Conservation (phyloP, 2,329 filamentous ascomycete genomes). For the Arthroderma sp. region DNA sequence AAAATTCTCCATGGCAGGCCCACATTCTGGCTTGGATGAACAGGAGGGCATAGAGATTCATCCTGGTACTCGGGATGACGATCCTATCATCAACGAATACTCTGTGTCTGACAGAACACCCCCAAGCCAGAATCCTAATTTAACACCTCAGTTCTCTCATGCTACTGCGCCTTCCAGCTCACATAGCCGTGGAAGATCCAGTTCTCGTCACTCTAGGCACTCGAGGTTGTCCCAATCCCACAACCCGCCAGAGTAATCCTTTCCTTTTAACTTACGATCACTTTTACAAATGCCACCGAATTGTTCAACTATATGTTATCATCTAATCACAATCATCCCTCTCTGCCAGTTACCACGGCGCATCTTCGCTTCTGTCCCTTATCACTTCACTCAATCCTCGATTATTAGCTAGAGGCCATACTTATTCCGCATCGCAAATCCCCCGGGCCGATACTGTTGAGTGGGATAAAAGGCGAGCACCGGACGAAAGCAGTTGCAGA, state of each 20-base stretch:
- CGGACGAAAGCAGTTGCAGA: too few species aligned
- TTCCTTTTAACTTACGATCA: too few species aligned
- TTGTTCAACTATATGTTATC: too few species aligned
- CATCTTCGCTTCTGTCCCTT: too few species aligned
- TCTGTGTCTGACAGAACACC: constrained; percentile 23
- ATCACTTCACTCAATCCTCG: too few species aligned
- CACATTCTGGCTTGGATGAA: constrained; percentile 26
- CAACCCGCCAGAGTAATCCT: background rate
- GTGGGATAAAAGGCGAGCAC: too few species aligned
- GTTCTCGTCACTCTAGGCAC: constrained; percentile 21
- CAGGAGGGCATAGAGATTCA: constrained; percentile 35
- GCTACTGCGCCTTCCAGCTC: constrained; percentile 20
- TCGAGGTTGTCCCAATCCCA: background rate
- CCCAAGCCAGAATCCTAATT: constrained; percentile 34
- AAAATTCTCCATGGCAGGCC: constrained; percentile 24
- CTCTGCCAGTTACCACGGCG: too few species aligned
- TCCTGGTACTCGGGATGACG: constrained; percentile 32
- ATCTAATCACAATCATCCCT: too few species aligned
- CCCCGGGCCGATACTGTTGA: too few species aligned
- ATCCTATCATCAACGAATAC: constrained; percentile 29
- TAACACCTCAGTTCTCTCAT: constrained; percentile 32
- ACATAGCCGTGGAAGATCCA: constrained; percentile 23
- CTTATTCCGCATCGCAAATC: too few species aligned
- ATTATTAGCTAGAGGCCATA: too few species aligned
- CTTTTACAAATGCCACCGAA: too few species aligned